phyloP scores from a whole-genome alignment of 345 rosid genomes.

The Gossypium stocksii region DNA sequence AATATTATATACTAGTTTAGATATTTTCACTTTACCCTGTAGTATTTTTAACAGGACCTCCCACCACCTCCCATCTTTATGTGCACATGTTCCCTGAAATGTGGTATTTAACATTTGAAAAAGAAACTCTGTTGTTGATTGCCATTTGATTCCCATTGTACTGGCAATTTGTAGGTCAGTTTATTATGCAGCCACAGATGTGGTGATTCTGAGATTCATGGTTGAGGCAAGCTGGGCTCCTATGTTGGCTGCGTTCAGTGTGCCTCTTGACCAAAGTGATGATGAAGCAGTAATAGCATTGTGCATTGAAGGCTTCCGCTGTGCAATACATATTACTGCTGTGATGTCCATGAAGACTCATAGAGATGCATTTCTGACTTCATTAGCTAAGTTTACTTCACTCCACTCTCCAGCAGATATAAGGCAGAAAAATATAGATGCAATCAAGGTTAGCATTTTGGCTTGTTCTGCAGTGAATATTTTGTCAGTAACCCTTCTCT shows the following conservation, averaged over 20 bases:
- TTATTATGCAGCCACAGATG: conserved; percentile 98
- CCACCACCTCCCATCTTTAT: not conserved
- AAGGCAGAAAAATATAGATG: conserved; percentile 86
- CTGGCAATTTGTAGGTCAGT: conserved; percentile 76
- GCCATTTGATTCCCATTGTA: conserved; percentile 25
- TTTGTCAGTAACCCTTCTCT: not conserved
- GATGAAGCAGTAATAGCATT: conserved; percentile 75
- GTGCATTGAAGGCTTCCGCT: conserved; percentile 91
- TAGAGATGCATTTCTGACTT: conserved; percentile 98
- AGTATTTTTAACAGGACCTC: not conserved
- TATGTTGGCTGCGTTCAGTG: conserved; percentile 99
- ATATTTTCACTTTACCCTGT: not conserved
- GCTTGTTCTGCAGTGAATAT: not conserved
- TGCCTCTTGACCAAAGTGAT: conserved; percentile 97
- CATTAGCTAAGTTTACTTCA: conserved; percentile 95
- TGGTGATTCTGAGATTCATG: conserved; percentile 94
- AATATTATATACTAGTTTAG: not conserved
- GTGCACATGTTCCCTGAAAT: not conserved
- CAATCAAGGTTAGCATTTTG: conserved; percentile 66
- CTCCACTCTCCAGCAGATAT: conserved; percentile 99
- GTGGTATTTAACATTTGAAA: not conserved
- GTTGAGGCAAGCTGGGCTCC: conserved; percentile 99
- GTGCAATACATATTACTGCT: conserved; percentile 91
- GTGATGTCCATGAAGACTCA: conserved; percentile 99
- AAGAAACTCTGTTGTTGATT: not conserved